Percentiles rank a stretch among this genome's conserved stretches.
phyloP scores from a whole-genome alignment of 805 yeast genomes.

The Candida jianshihensis region DNA sequence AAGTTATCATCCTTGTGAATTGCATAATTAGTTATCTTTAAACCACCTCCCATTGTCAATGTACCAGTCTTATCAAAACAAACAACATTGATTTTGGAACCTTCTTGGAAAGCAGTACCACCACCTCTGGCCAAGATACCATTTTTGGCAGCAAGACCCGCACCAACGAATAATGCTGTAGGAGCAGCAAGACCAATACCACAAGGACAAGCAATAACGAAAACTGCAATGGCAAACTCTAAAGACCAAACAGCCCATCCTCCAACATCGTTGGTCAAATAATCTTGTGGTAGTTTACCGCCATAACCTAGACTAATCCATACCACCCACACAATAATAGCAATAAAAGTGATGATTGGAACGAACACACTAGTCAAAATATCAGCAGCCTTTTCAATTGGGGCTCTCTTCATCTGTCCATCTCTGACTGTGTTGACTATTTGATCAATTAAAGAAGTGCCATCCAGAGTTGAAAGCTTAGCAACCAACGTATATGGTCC shows the following conservation, averaged over 20 bases:
- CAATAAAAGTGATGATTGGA: conserved; percentile 55
- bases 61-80: conserved; percentile 83
- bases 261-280: conserved; percentile 59
- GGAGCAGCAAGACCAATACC: conserved; percentile 85
- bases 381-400: conserved; percentile 68
- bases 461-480: conserved; percentile 49
- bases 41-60: conserved; percentile 55
- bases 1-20: conserved; percentile 16
- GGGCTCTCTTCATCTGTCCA: conserved; percentile 68
- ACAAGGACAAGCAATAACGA: conserved; percentile 82
- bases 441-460: conserved; percentile 61
- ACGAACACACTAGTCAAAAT: conserved; percentile 64
- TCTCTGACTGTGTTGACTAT: conserved; percentile 64
- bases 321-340: conserved; percentile 58
- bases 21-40: conserved; percentile 46
- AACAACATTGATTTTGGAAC: conserved; percentile 51
- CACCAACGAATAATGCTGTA: conserved; percentile 73
- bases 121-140: conserved; percentile 78
- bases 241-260: conserved; percentile 78
- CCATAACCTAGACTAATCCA: conserved; percentile 57
- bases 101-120: conserved; percentile 78
- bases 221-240: conserved; percentile 71
- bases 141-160: conserved; percentile 70
- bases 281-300: conserved; percentile 45
- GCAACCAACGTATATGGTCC: conserved; percentile 51